Base-by-base conservation (phyloP, 345 rosid species). In the Eucalyptus coolabah region DNA sequence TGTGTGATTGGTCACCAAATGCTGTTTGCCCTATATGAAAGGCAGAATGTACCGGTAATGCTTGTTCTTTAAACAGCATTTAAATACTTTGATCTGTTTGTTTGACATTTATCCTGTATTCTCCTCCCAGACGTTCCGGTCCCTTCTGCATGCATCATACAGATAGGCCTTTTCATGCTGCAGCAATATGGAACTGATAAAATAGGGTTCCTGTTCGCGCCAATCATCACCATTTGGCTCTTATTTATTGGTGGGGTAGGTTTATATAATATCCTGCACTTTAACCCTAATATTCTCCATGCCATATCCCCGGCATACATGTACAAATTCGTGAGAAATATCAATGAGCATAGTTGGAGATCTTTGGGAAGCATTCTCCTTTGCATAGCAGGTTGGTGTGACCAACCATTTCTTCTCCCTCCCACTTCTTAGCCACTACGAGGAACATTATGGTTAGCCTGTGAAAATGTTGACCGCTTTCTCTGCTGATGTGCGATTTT, bases 141-240 rank as follows among this genome's bases (percentile, higher is more conserved):
- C 88, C 95, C 96, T 69, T 88, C 65, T 47, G 96, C 97, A 9
- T 95, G 96, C 90, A 93, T 90, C 37, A 92, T 95, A 72, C 88
- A 94, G 92, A 92, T 93, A 56, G 89, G 93, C 91, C 94, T 95
- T 63, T 95, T 95, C 94, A 91, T 82, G n/a, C 91, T 95, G 90
- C 97, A 95, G 92, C 94, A 90, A 89, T 92, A 87, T 59, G 95
- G 97, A 9, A 93, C 93, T 6, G 93, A 87, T 60, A 93, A 93
- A 88, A 92, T 95, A 47, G 97, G 96, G 87, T 92, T 90, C 87
- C 87, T 93, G 14, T 95, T 94, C 42, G 95, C 95, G 4, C 97
- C 96, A 19, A 50, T 95, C 65, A 72, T 94, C 90, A 91, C 92
- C 47, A 4, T 92, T 51, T 95, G 97, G 96, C 95, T 95, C 89